phyloP scores from a whole-genome alignment of 139 green algal genomes.

The Zygnema circumcarinatum region DNA sequence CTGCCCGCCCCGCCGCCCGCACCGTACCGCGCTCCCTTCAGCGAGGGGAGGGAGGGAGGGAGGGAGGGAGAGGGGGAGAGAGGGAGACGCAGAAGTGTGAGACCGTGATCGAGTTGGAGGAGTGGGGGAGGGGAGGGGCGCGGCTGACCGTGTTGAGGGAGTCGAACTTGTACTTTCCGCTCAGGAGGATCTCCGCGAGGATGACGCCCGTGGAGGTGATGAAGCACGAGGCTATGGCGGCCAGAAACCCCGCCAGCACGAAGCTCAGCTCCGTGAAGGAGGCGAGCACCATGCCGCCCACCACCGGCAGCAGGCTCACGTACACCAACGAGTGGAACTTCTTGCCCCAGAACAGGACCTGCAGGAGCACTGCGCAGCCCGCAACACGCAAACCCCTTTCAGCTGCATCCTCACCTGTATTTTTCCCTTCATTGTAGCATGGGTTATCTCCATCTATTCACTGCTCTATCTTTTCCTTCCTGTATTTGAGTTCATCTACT shows the following conservation, averaged over 20 bases:
- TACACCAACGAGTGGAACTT: slow-evolving; percentile 75
- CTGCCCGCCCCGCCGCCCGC: too few relatives aligned
- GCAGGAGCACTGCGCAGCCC: slow-evolving; percentile 58
- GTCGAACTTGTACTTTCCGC: slow-evolving; percentile 60
- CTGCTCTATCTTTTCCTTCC: too few relatives aligned
- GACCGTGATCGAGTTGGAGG: background rate
- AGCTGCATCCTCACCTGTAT: too few relatives aligned
- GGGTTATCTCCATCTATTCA: too few relatives aligned
- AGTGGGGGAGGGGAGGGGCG: slow-evolving; percentile 42
- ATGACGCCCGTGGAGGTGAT: slow-evolving; percentile 46
- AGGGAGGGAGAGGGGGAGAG: background rate
- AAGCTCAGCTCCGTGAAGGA: slow-evolving; percentile 77
- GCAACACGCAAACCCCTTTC: slow-evolving; percentile 30
- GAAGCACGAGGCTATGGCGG: slow-evolving; percentile 51
- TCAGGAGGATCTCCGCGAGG: slow-evolving; percentile 33
- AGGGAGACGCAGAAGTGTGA: background rate
- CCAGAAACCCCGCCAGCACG: slow-evolving; percentile 44
- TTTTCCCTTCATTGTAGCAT: too few relatives aligned
- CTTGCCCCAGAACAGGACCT: slow-evolving; percentile 40
- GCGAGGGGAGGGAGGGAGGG: background rate
- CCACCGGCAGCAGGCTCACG: slow-evolving; percentile 82
- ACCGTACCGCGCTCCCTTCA: background rate
- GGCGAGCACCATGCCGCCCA: slow-evolving; percentile 85
- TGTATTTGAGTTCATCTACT: background rate
- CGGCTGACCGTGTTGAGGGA: slow-evolving; percentile 40